Evolutionary conservation across 75 land plant species (phyloP).

Genomic region (Isoetes taiwanensis): DNA sequence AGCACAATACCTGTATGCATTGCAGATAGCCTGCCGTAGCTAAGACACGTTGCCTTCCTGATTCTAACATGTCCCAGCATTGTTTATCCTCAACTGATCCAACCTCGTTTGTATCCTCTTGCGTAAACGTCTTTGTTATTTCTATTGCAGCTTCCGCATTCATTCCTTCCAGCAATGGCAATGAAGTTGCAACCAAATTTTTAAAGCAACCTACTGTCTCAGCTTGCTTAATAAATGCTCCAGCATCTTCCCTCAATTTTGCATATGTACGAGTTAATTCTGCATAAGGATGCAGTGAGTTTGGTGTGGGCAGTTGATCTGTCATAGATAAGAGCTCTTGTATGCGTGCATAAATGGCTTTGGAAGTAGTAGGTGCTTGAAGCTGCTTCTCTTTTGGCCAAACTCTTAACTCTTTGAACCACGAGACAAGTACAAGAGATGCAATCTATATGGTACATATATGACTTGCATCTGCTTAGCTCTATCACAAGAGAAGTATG

Average conservation of each 20-base stretch:
- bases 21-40: slow-evolving; percentile 88
- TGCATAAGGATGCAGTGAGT: slow-evolving; percentile 57
- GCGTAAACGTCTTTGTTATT: slow-evolving; percentile 38
- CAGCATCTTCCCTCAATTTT: slow-evolving; percentile 79
- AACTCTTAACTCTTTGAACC: slow-evolving; percentile 60
- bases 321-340: slow-evolving; percentile 49
- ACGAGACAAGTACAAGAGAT: slow-evolving; percentile 82
- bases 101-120: slow-evolving; percentile 13
- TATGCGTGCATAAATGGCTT: slow-evolving; percentile 31
- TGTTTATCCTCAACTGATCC: slow-evolving; percentile 14
- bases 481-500: no score
- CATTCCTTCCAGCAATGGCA: slow-evolving; percentile 33
- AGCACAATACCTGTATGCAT: slow-evolving; percentile 82
- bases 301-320: slow-evolving; percentile 77
- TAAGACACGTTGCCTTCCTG: slow-evolving; percentile 56
- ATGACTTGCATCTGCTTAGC: no score
- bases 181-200: slow-evolving; percentile 13
- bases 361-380: slow-evolving; percentile 16
- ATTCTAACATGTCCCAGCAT: slow-evolving; percentile 41
- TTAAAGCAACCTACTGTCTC: slow-evolving; percentile 33
- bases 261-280: slow-evolving; percentile 83
- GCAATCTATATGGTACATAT: no score
- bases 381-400: slow-evolving; percentile 9
- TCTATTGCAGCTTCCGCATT: slow-evolving; percentile 65
- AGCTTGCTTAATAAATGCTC: slow-evolving; percentile 35